These are phyloP conservation scores for Ogataea glucozyma DNA, from an alignment of 805 yeast genomes.

Conservation along the genomic window DNA sequence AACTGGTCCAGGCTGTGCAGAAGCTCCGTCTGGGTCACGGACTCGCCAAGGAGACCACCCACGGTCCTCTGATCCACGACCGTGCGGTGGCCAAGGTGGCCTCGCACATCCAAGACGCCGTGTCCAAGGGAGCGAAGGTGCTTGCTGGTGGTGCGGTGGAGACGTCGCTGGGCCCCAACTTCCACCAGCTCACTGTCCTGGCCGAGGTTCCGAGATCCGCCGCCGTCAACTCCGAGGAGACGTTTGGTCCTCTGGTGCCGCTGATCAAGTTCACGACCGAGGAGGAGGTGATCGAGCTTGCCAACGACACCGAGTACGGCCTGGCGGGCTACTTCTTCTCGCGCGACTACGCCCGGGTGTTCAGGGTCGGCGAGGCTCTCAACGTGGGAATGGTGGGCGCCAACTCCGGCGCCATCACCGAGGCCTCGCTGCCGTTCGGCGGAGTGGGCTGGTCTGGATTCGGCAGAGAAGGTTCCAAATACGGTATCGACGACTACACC, in stretches of 20 bases:
- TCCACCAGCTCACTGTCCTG: conserved; percentile 68
- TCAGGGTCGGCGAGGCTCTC: conserved; percentile 64
- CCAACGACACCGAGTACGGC: conserved; percentile 71
- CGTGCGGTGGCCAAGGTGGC: conserved; percentile 62
- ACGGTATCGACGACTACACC: conserved; percentile 74
- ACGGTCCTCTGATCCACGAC: conserved; percentile 73
- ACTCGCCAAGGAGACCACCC: conserved; percentile 56
- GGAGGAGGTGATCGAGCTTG: conserved; percentile 60
- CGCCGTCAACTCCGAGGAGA: conserved; percentile 65
- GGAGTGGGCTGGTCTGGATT: conserved; percentile 79
- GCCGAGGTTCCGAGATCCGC: conserved; percentile 59
- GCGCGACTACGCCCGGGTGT: conserved; percentile 50
- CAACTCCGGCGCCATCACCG: conserved; percentile 73
- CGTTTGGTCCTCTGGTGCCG: conserved; percentile 81
- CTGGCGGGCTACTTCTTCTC: conserved; percentile 78
- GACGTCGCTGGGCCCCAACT: conserved; percentile 58
- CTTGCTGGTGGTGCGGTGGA: conserved; percentile 60
- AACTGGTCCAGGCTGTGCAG: conserved; percentile 47
- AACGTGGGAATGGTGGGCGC: conserved; percentile 83
- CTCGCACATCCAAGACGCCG: conserved; percentile 66
- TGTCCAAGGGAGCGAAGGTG: conserved; percentile 61
- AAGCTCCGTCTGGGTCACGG: conserved; percentile 63
- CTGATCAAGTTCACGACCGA: conserved; percentile 63
- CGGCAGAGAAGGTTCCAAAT: conserved; percentile 78
- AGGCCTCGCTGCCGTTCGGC: conserved; percentile 70